Evolutionary conservation across 345 rosid species (phyloP).

Genomic region (Microthlaspi erraticum): DNA sequence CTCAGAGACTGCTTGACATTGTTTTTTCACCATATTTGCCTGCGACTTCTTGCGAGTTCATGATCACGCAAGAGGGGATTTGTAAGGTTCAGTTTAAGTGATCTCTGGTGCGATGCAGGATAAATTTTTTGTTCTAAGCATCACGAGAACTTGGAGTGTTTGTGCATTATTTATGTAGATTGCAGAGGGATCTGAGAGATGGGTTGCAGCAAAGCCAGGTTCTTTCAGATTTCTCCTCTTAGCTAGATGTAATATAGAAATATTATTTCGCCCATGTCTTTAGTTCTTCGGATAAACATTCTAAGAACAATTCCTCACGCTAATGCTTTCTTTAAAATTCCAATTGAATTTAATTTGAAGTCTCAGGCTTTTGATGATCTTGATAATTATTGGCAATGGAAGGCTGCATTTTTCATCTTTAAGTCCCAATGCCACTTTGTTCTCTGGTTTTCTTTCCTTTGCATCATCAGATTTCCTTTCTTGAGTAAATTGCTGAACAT

Average conservation of each 20-base stretch:
- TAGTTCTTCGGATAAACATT: conserved; percentile 1
- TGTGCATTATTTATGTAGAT: conserved; percentile 24
- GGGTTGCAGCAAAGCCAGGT: conserved; percentile 36
- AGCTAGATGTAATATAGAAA: background rate
- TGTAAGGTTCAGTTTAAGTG: conserved; percentile 45
- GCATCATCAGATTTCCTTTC: background rate
- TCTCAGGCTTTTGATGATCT: conserved; percentile 6
- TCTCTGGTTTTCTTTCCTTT: background rate
- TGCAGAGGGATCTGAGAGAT: conserved; percentile 5
- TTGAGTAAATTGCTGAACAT: conserved; percentile 4
- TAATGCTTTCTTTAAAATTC: conserved; percentile 2
- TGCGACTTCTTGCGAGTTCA: conserved; percentile 61
- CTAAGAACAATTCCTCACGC: background rate
- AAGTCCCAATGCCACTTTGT: conserved; percentile 2
- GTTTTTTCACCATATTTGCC: conserved; percentile 84
- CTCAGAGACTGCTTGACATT: conserved; percentile 59
- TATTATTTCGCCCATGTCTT: background rate
- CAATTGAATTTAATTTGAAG: background rate
- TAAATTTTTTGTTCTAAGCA: background rate
- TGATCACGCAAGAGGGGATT: conserved; percentile 64
- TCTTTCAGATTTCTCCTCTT: conserved; percentile 6
- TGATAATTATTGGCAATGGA: background rate
- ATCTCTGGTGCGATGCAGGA: conserved; percentile 5
- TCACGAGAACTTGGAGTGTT: background rate
- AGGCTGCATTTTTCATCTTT: background rate